Evolutionary conservation across 306 rosid genomes (phyloP), one percentile per base, ranked within the genome.

Genomic region (Argentina anserina): DNA sequence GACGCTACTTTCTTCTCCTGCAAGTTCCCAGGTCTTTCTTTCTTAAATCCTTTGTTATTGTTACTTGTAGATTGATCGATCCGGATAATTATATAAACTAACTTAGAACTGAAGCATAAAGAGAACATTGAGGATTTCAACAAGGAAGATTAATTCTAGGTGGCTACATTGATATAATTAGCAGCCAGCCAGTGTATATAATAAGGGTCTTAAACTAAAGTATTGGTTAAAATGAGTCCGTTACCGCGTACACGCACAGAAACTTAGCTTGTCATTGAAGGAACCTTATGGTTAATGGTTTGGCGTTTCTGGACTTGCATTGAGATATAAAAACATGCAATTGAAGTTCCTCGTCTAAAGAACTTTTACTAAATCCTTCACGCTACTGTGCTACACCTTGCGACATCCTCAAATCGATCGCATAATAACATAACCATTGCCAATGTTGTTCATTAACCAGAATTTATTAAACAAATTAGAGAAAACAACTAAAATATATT

Each of bases 1-100:
- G 81, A 86, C 93, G 90, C 73, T 53, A 88, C 87, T 88, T 86
- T 9, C 67, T 58, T 85, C 83, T 72, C 29, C 76, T 75, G 18
- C 77, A 36, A 41, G n/a, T 83, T 69, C 78, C 86, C 36, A 83
- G 74, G 83, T 66, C 73, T 74, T 43, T 43, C 37, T 62, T 28
- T 71, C 58, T n/a, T 64, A 29, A 59, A 21, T 63, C 47, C 21
- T 10, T 52, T 3, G 12, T 37, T 70, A 33, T 59, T 29, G 67
- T 33, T 61, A 33, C 67, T 17, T 33, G 8, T 9, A 33, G 43
- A 34, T 15, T 33, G 67, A 46, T 20, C 43, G 17, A 69, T 1
- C 43, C n/a, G 4, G 17, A 37, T 70, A 3, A 52, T 50, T 12
- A 34, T 34, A 21, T 36, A 53, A 70, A 36, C 65, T 11, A 34